Evolutionary conservation across 495 filamentous ascomycete species (phyloP).

Genomic region (Ascobolus immersus): DNA sequence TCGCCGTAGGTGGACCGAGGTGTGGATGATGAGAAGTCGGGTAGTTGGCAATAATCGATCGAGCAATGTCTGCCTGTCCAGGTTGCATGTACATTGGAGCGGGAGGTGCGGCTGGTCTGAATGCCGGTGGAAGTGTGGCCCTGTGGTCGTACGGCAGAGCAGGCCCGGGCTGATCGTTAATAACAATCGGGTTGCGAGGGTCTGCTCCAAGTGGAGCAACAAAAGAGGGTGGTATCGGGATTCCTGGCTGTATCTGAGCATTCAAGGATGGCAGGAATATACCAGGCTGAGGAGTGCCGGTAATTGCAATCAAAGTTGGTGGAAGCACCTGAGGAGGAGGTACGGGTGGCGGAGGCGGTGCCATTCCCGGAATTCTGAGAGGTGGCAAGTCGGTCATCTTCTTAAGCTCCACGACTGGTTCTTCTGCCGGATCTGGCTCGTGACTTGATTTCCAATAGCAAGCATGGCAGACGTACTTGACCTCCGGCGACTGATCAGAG

Average conservation of each 20-base stretch:
- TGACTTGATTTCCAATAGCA: slow-evolving; percentile 11
- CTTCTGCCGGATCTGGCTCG: slow-evolving; percentile 9
- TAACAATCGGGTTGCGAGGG: background rate
- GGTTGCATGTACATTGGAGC: background rate
- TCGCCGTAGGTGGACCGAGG: no score
- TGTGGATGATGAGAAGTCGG: no score
- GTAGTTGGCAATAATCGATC: no score
- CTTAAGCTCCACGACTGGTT: no score
- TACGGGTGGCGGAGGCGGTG: slow-evolving; percentile 8
- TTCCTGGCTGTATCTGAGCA: background rate
- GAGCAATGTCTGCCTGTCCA: no score
- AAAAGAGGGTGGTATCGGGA: background rate
- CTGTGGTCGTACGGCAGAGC: background rate
- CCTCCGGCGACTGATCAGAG: background rate
- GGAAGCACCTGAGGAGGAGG: background rate
- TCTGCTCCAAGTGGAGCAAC: background rate
- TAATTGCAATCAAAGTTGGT: background rate
- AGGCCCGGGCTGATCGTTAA: background rate
- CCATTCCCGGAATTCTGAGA: slow-evolving; percentile 8
- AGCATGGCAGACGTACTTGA: slow-evolving; percentile 5
- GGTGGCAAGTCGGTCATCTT: no score
- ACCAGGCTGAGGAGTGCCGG: background rate
- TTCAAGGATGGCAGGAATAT: background rate
- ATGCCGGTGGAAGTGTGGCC: background rate
- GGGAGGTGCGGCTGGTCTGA: background rate